phyloP scores from a whole-genome alignment of 2,329 filamentous ascomycete species.

The Ramularia endophylla region DNA sequence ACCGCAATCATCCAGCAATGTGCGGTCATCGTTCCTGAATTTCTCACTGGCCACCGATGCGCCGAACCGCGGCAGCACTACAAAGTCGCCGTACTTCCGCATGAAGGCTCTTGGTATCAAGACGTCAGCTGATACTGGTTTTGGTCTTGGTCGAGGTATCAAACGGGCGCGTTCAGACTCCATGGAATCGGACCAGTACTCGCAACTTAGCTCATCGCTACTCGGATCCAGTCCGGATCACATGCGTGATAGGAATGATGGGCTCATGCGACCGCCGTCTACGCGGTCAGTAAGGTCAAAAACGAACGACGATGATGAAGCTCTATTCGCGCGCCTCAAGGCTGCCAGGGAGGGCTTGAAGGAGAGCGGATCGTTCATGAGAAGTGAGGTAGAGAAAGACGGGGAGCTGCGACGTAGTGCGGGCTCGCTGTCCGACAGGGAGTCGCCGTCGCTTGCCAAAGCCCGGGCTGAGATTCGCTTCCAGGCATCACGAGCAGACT shows the following conservation, averaged over 20 bases:
- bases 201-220: slow-evolving; percentile 7
- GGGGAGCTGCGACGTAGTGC: slow-evolving; percentile 20
- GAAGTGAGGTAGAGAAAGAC: slow-evolving; percentile 14
- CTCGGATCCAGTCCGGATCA: slow-evolving; percentile 5
- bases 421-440: slow-evolving; percentile 21
- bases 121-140: slow-evolving; percentile 29
- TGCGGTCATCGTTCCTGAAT: slow-evolving; percentile 28
- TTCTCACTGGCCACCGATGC: slow-evolving; percentile 21
- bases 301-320: slow-evolving; percentile 27
- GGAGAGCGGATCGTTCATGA: slow-evolving; percentile 14
- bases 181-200: slow-evolving; percentile 9
- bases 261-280: slow-evolving; percentile 8
- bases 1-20: slow-evolving; percentile 9
- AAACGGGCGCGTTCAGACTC: slow-evolving; percentile 21
- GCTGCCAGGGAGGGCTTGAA: slow-evolving; percentile 26
- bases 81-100: slow-evolving; percentile 46
- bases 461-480: slow-evolving; percentile 29
- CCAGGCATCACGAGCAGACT: slow-evolving; percentile 17
- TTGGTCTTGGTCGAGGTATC: slow-evolving; percentile 13
- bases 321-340: slow-evolving; percentile 30
- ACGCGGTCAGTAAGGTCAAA: slow-evolving; percentile 14
- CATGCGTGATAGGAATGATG: slow-evolving; percentile 6
- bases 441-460: slow-evolving; percentile 28
- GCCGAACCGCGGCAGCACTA: slow-evolving; percentile 34
- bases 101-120: slow-evolving; percentile 46